Evolutionary conservation across 2,329 filamentous ascomycete species (phyloP).

Genomic region (Xylariaceae sp.): DNA sequence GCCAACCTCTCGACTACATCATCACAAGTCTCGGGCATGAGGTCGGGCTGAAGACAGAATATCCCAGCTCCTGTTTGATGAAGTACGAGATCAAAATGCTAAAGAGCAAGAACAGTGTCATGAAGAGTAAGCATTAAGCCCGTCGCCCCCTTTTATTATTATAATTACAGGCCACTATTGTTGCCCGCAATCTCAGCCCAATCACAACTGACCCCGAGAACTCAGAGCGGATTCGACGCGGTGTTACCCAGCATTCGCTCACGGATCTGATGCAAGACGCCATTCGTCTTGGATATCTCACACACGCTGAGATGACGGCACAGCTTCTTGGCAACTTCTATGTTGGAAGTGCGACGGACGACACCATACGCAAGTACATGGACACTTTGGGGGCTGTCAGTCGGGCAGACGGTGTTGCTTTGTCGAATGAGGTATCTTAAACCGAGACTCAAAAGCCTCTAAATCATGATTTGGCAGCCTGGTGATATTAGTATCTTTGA

Average conservation of each 20-base stretch:
- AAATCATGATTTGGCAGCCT: too few species aligned
- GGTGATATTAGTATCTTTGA: too few species aligned
- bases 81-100: conserved; percentile 34
- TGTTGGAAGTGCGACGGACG: conserved; percentile 28
- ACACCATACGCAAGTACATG: conserved; percentile 32
- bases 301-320: conserved; percentile 32
- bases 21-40: conserved; percentile 35
- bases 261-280: conserved; percentile 33
- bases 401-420: conserved; percentile 5
- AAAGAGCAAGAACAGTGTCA: conserved; percentile 27
- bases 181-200: too few species aligned
- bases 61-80: conserved; percentile 28
- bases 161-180: too few species aligned
- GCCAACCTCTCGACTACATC: conserved; percentile 32
- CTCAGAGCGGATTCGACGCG: conserved; percentile 31
- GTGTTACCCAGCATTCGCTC: conserved; percentile 33
- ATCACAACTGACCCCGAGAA: background rate
- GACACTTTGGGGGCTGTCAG: conserved; percentile 20
- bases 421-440: conserved; percentile 18
- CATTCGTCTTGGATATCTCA: conserved; percentile 30
- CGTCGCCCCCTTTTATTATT: background rate
- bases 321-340: conserved; percentile 30
- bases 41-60: conserved; percentile 32
- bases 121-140: conserved; percentile 29
- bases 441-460: background rate